phyloP scores from a whole-genome alignment of 1,284 basidiomycete species.

The Salmacisia buchloeana region DNA sequence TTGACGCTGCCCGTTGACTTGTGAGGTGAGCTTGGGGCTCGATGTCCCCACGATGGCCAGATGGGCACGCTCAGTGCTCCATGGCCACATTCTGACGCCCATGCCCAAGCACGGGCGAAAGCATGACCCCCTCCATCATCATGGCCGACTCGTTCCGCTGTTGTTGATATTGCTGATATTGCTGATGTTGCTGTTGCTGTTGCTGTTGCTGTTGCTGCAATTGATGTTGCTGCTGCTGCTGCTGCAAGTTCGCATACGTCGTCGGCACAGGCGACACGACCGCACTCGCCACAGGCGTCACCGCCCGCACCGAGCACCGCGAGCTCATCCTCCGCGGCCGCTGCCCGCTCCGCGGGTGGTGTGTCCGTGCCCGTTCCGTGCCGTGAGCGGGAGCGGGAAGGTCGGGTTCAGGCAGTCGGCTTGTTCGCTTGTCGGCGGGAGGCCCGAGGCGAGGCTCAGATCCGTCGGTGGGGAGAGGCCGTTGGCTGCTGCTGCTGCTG shows the following conservation, averaged over 20 bases:
- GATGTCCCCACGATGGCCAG: no score
- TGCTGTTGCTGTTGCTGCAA: background rate
- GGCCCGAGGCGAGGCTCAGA: no score
- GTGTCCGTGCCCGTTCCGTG: background rate
- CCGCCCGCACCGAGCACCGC: background rate
- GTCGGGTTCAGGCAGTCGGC: background rate
- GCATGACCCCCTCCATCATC: background rate
- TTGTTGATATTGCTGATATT: background rate
- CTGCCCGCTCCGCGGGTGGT: background rate
- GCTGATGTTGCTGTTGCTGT: background rate
- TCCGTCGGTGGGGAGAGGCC: background rate
- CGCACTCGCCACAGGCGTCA: conserved; percentile 1
- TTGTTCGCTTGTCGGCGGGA: no score
- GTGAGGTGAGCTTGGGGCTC: no score
- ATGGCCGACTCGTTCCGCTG: no score
- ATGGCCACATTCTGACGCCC: background rate
- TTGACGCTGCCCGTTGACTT: no score
- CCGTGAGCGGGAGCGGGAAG: background rate
- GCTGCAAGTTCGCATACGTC: background rate
- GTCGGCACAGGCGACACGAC: background rate
- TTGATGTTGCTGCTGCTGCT: background rate
- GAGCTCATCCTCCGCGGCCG: background rate
- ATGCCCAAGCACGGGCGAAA: background rate
- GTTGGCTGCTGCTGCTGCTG: background rate
- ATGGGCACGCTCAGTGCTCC: no score